phyloP scores from a whole-genome alignment of 768 basidiomycete genomes.

The Amanita fuliginea region DNA sequence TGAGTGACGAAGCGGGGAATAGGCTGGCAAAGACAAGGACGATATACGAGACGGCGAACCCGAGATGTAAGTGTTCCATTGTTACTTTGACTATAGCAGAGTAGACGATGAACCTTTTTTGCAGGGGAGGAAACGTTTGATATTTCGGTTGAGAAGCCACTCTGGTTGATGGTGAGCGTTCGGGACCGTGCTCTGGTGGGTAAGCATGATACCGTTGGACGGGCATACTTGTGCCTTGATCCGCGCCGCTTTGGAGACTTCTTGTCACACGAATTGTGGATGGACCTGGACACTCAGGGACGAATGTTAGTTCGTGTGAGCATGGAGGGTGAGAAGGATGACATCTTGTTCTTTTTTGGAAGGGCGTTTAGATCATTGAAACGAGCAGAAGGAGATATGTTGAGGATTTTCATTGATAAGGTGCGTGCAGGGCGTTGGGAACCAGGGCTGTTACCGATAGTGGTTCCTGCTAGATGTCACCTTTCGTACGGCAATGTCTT shows the following conservation, averaged over 20 bases:
- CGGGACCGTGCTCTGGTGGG: slow-evolving; percentile 85
- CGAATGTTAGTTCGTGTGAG: slow-evolving; percentile 81
- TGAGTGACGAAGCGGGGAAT: slow-evolving; percentile 87
- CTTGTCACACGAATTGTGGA: slow-evolving; percentile 84
- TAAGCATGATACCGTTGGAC: slow-evolving; percentile 90
- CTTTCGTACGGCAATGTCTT: slow-evolving; percentile 80
- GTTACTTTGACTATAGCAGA: neutral
- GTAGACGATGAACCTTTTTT: slow-evolving; percentile 7
- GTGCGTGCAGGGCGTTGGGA: slow-evolving; percentile 28
- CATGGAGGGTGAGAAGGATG: slow-evolving; percentile 99
- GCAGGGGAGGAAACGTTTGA: slow-evolving; percentile 97
- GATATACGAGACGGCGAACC: slow-evolving; percentile 75
- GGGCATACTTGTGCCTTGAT: slow-evolving; percentile 88
- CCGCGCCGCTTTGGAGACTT: slow-evolving; percentile 82
- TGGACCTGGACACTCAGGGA: slow-evolving; percentile 81
- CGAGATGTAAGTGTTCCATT: slow-evolving; percentile 31
- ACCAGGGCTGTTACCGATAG: neutral
- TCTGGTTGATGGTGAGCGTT: slow-evolving; percentile 96
- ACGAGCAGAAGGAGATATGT: slow-evolving; percentile 91
- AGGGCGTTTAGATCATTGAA: slow-evolving; percentile 90
- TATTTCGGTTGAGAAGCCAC: slow-evolving; percentile 81
- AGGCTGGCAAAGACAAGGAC: slow-evolving; percentile 92
- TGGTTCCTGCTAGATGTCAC: slow-evolving; percentile 62
- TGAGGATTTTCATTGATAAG: slow-evolving; percentile 94
- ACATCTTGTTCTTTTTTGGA: slow-evolving; percentile 96